phyloP scores from a whole-genome alignment of 1,284 basidiomycete species.

The Leccinum angustisporum region DNA sequence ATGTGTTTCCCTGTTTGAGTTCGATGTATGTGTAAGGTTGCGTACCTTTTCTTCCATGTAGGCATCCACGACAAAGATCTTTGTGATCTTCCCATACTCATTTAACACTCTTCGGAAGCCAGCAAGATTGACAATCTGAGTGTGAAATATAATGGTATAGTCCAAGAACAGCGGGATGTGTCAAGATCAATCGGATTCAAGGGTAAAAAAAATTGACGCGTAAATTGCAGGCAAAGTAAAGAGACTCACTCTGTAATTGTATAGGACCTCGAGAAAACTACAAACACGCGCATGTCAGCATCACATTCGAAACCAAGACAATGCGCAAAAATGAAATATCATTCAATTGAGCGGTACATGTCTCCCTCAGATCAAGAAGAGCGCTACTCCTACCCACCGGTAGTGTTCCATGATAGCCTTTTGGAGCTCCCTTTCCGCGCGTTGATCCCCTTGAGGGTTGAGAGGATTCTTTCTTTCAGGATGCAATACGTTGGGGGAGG shows the following conservation, averaged over 20 bases:
- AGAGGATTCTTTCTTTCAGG: constrained; percentile 11
- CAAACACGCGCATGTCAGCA: constrained; percentile 16
- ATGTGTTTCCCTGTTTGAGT: background rate
- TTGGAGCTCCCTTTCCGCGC: constrained; percentile 81
- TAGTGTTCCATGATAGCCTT: constrained; percentile 86
- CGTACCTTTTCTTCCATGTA: constrained; percentile 75
- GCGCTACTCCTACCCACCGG: constrained; percentile 45
- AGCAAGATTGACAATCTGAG: constrained; percentile 80
- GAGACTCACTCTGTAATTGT: constrained; percentile 78
- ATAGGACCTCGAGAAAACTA: constrained; percentile 75
- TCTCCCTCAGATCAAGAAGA: background rate
- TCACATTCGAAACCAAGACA: background rate
- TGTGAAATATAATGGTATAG: background rate
- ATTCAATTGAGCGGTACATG: background rate
- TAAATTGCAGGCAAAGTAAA: background rate
- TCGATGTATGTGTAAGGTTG: background rate
- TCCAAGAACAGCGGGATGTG: background rate
- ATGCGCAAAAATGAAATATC: background rate
- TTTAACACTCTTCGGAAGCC: constrained; percentile 91
- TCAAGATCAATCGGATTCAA: background rate
- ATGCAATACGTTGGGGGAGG: background rate
- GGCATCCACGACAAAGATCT: constrained; percentile 62
- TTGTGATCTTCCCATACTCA: constrained; percentile 89
- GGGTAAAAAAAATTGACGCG: background rate
- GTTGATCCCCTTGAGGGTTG: constrained; percentile 78